Percentiles rank a stretch among this genome's conserved stretches.
phyloP scores from a whole-genome alignment of 768 basidiomycete genomes.

The Psilocybe tampanensis region DNA sequence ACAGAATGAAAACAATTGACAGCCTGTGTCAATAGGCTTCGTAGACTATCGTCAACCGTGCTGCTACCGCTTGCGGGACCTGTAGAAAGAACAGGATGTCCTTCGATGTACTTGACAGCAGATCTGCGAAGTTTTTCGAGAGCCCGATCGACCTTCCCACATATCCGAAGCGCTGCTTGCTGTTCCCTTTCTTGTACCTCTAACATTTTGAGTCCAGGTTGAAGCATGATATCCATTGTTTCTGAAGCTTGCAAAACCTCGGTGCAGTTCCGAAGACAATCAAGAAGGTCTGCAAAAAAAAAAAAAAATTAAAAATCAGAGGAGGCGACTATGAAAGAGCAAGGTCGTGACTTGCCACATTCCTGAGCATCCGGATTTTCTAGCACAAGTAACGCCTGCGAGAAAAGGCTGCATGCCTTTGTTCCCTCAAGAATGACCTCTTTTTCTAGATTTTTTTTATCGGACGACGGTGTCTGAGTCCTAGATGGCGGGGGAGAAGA shows the following conservation, averaged over 20 bases:
- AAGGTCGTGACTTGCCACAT: slow-evolving; percentile 3
- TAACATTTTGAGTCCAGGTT: background rate
- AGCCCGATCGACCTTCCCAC: slow-evolving; percentile 59
- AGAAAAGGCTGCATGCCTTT: slow-evolving; percentile 37
- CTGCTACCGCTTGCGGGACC: background rate
- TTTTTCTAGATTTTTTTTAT: slow-evolving; percentile 9
- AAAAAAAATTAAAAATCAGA: background rate
- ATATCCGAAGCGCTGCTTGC: slow-evolving; percentile 39
- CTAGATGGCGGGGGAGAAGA: slow-evolving; percentile 7
- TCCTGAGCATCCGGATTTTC: slow-evolving; percentile 8
- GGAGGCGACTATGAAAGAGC: background rate
- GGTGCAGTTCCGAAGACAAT: slow-evolving; percentile 6
- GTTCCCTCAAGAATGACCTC: slow-evolving; percentile 35
- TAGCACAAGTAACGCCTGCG: slow-evolving; percentile 41
- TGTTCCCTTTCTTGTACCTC: slow-evolving; percentile 18
- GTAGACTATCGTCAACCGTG: slow-evolving; percentile 6
- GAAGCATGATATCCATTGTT: slow-evolving; percentile 9
- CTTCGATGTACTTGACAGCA: slow-evolving; percentile 50
- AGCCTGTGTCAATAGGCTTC: slow-evolving; percentile 8
- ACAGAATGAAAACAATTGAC: slow-evolving; percentile 8
- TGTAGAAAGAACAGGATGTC: slow-evolving; percentile 4
- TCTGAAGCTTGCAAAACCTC: slow-evolving; percentile 9
- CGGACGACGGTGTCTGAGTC: background rate
- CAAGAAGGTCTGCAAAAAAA: background rate
- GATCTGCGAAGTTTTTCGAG: slow-evolving; percentile 60